Evolutionary conservation across 192 early-diverging fungal species (phyloP).

Genomic region (Blastocladiella britannica): DNA sequence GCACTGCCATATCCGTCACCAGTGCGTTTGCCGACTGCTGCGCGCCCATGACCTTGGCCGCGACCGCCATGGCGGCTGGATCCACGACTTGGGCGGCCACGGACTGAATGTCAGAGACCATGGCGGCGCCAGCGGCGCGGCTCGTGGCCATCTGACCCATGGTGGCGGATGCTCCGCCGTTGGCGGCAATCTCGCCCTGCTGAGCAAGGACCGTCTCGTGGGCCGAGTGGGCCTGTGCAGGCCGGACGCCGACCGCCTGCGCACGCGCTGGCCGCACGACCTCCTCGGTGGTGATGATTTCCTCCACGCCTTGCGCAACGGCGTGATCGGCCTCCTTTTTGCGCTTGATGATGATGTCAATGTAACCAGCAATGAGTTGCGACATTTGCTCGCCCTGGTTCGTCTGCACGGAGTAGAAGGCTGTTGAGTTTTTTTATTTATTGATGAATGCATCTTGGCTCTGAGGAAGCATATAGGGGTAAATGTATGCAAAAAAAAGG

Average conservation of each 20-base stretch:
- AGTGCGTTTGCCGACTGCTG: not conserved
- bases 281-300: conserved; percentile 28
- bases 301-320: conserved; percentile 21
- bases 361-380: conserved; percentile 34
- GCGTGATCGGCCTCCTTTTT: conserved; percentile 27
- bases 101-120: not conserved
- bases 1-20: conserved; percentile 1
- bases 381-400: conserved; percentile 35
- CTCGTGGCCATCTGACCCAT: too few relatives aligned
- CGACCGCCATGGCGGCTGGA: not conserved
- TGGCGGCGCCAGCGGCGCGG: too few relatives aligned
- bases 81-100: not conserved
- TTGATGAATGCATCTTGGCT: too few relatives aligned
- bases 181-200: too few relatives aligned
- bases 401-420: conserved; percentile 33
- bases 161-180: too few relatives aligned
- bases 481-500: too few relatives aligned
- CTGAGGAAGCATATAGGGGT: too few relatives aligned
- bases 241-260: not conserved
- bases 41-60: not conserved
- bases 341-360: conserved; percentile 41
- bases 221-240: not conserved
- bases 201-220: not conserved
- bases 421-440: too few relatives aligned
- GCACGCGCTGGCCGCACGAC: conserved; percentile 19